Percentiles rank a stretch among this genome's conserved stretches.
Evolutionary conservation across 2,329 filamentous ascomycete genomes (phyloP).

Genomic region (Aspergillus neotritici): DNA sequence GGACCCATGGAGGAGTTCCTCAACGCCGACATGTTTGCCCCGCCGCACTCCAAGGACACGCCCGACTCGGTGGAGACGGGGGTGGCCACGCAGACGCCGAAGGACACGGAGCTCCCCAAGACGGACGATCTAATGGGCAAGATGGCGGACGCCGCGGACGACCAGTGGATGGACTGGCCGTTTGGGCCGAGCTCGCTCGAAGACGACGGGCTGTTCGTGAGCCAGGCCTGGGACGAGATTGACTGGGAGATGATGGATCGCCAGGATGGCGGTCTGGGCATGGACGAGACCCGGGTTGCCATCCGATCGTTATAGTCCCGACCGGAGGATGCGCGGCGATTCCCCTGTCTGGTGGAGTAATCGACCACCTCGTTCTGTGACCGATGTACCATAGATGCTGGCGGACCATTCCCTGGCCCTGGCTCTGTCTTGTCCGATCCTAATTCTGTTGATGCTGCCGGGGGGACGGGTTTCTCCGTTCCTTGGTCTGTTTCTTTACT

Average conservation of each 20-base stretch:
- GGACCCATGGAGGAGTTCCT: slow-evolving; percentile 37
- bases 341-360: too few species aligned
- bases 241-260: slow-evolving; percentile 39
- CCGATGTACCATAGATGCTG: slow-evolving; percentile 5
- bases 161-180: slow-evolving; percentile 32
- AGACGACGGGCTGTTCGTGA: slow-evolving; percentile 20
- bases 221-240: slow-evolving; percentile 27
- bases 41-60: slow-evolving; percentile 29
- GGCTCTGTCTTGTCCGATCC: too few species aligned
- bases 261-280: slow-evolving; percentile 21
- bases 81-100: slow-evolving; percentile 33
- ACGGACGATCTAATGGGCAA: slow-evolving; percentile 28
- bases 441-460: too few species aligned
- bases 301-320: slow-evolving; percentile 24
- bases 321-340: too few species aligned
- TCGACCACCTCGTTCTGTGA: slow-evolving; percentile 4
- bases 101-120: slow-evolving; percentile 30
- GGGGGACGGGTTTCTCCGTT: not conserved
- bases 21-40: slow-evolving; percentile 31
- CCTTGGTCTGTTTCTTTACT: slow-evolving; percentile 3
- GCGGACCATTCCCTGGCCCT: too few species aligned
- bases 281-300: slow-evolving; percentile 22
- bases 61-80: slow-evolving; percentile 35
- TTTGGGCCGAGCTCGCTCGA: slow-evolving; percentile 24
- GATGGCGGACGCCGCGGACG: slow-evolving; percentile 19